Conservation (phyloP, 2,329 filamentous ascomycete genomes). For the Paecilomyces niveus region DNA sequence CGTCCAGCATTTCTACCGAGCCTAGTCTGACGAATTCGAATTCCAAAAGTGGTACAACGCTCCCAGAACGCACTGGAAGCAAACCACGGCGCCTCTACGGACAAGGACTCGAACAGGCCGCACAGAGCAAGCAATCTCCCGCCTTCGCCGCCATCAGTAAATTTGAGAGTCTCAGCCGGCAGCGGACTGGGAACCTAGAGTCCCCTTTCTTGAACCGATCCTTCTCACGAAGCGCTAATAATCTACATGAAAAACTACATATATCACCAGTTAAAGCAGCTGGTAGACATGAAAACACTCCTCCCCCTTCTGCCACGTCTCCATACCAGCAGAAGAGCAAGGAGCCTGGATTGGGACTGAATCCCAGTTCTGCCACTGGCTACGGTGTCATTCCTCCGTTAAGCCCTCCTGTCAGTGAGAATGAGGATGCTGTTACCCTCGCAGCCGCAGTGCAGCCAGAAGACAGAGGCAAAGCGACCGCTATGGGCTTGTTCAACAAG, state of each 20-base stretch:
- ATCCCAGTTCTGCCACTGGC: slow-evolving; percentile 18
- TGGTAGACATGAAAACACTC: slow-evolving; percentile 30
- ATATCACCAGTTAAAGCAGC: slow-evolving; percentile 23
- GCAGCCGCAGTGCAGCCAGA: slow-evolving; percentile 60
- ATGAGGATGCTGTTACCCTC: slow-evolving; percentile 58
- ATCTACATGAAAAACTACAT: slow-evolving; percentile 49
- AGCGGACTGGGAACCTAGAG: slow-evolving; percentile 52
- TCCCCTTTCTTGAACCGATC: slow-evolving; percentile 37
- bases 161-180: slow-evolving; percentile 68
- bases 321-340: slow-evolving; percentile 33
- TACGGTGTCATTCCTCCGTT: slow-evolving; percentile 47
- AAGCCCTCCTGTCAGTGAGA: slow-evolving; percentile 66
- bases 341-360: slow-evolving; percentile 22
- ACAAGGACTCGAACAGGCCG: slow-evolving; percentile 68
- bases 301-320: slow-evolving; percentile 33
- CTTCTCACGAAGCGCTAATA: slow-evolving; percentile 55
- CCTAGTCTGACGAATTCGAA: slow-evolving; percentile 14
- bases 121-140: slow-evolving; percentile 72
- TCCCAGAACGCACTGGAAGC: slow-evolving; percentile 58
- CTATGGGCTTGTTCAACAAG: slow-evolving; percentile 64
- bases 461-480: slow-evolving; percentile 76
- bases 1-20: slow-evolving; percentile 7
- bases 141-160: slow-evolving; percentile 68
- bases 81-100: slow-evolving; percentile 75
- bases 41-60: slow-evolving; percentile 22